Percentiles rank a stretch among this genome's conserved stretches.
phyloP scores from a whole-genome alignment of 164 flowering plant species.

The Pachysandra terminalis region DNA sequence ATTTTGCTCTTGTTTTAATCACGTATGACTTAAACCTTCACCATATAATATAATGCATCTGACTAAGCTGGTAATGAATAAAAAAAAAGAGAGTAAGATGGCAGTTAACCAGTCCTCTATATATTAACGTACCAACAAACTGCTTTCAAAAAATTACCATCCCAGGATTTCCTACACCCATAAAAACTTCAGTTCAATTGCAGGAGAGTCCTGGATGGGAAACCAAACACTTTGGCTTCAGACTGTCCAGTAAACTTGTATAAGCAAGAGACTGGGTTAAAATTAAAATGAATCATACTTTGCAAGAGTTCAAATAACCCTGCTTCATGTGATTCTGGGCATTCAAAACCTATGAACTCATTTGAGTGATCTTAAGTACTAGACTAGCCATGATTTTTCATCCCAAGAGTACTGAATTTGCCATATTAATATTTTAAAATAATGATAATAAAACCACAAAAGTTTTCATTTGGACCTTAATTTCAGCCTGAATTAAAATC shows the following conservation, averaged over 20 bases:
- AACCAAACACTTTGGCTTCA: background rate
- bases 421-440: too few species aligned
- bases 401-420: too few species aligned
- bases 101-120: too few species aligned
- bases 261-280: background rate
- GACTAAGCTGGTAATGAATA: too few species aligned
- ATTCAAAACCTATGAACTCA: background rate
- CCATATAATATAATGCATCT: too few species aligned
- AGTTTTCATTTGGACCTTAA: background rate
- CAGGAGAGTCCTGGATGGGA: background rate
- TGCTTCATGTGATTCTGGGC: background rate
- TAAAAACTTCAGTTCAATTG: background rate
- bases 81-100: too few species aligned
- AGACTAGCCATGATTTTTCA: background rate
- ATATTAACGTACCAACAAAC: too few species aligned
- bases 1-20: too few species aligned
- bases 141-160: background rate
- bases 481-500: background rate
- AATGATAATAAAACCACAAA: background rate
- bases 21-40: too few species aligned
- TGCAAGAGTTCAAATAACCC: background rate
- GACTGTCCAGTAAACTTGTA: background rate
- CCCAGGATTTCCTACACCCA: background rate
- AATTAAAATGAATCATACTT: too few species aligned
- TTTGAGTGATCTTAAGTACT: background rate